Base-by-base conservation (phyloP, 176 grass and related monocot species). In the Phoenix dactylifera region DNA sequence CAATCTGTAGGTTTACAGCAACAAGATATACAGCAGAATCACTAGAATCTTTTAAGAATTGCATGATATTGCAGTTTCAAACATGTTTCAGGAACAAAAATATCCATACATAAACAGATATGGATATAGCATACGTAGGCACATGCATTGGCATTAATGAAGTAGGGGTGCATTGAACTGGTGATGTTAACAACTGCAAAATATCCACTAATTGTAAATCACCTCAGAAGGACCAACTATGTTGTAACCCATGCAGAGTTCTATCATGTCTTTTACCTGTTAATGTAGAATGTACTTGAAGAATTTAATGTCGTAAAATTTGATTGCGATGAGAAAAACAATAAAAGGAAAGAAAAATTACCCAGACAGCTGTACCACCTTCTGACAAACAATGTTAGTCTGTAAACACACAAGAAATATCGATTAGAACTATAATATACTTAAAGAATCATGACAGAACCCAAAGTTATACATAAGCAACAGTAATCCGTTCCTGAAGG, bases 141-240 rank as follows among this genome's bases (percentile, higher is more conserved):
- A 44, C 35, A 44, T 9, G 35, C 35, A 14, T 2, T 3, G 35
- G 35, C 35, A 44, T 44, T 44, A 44, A 12, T 44, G 35, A 44
- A 44, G 10, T 44, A 12, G 9, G 10, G 35, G 35, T 44, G 35
- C 9, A 44, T 44, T 44, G 10, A 44, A 10, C 2, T 14, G 2
- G 9, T 44, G 35, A 44, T 44, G 10, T 44, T 44, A 44, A 44
- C 35, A 44, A 10, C 35, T 44, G 35, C 12, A 44, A 35, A 44
- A 12, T 44, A 44, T 44, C 10, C 10, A 44, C 35, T 44, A 44
- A 44, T 44, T 44, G 35, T 44, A 44, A 44, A 68, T 55, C 26
- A 96, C 86, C 91, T 90, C 86, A 57, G 91, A 96, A 57, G 90
- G 83, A 53, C 86, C 91, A 65, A 90, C 53, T 57, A 96, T 85